phyloP scores from a whole-genome alignment of 805 yeast species.

The Cyberlindnera maclurae region DNA sequence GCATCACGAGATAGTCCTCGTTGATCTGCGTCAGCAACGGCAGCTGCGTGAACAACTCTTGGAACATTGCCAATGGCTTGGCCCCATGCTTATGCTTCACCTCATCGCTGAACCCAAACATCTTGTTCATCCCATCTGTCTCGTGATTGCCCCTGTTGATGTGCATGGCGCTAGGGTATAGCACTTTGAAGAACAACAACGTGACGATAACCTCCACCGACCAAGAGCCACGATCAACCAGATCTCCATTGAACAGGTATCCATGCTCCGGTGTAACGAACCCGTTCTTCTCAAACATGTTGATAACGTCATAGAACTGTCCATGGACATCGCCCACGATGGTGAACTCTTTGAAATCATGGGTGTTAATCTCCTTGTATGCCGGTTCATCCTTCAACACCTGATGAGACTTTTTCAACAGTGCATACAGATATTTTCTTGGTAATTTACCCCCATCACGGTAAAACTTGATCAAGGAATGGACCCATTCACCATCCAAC shows the following conservation, averaged over 20 bases:
- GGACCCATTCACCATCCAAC: constrained; percentile 50
- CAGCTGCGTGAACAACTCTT: constrained; percentile 77
- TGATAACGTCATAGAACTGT: constrained; percentile 84
- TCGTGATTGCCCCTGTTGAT: constrained; percentile 96
- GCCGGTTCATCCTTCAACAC: constrained; percentile 62
- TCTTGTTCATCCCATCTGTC: constrained; percentile 92
- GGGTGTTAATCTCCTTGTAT: constrained; percentile 57
- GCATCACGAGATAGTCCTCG: constrained; percentile 77
- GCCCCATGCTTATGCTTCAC: constrained; percentile 85
- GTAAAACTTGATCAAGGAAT: constrained; percentile 62
- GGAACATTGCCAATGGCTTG: constrained; percentile 71
- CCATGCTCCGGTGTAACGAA: constrained; percentile 55
- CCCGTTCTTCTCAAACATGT: constrained; percentile 72
- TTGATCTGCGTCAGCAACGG: constrained; percentile 85
- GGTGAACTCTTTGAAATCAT: constrained; percentile 39
- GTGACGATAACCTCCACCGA: constrained; percentile 91
- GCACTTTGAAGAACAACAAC: constrained; percentile 67
- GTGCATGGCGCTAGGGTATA: constrained; percentile 63
- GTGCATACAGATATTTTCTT: constrained; percentile 76
- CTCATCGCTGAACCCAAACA: constrained; percentile 95
- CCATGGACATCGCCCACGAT: constrained; percentile 98
- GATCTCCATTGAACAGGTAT: constrained; percentile 92
- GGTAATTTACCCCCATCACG: constrained; percentile 68
- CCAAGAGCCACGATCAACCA: constrained; percentile 98
- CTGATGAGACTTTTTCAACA: constrained; percentile 63